Evolutionary conservation across 106 monocot species (phyloP).

Genomic region (Cymbidium sinense): DNA sequence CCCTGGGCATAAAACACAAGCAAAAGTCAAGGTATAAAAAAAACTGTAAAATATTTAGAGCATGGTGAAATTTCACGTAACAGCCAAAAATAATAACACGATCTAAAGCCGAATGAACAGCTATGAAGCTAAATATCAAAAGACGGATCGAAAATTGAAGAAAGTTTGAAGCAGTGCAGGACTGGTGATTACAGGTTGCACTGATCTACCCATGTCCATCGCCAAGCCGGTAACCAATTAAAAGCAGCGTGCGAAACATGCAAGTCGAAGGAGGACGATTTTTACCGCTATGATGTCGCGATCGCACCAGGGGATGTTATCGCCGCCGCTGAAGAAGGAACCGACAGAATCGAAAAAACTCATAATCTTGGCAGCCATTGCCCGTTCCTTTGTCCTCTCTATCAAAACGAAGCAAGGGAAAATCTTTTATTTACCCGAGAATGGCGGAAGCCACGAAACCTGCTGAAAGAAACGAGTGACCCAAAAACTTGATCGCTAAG

Average conservation of each 20-base stretch:
- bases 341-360: conserved; percentile 84
- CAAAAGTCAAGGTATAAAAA: neutral
- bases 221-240: neutral
- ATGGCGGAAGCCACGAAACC: no score
- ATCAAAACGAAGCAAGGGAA: neutral
- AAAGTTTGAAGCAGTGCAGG: neutral
- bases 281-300: conserved; percentile 82
- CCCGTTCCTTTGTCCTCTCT: neutral
- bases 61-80: neutral
- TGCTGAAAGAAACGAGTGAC: no score
- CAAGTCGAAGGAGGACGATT: neutral
- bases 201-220: neutral
- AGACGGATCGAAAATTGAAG: neutral
- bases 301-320: conserved; percentile 85
- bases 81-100: neutral
- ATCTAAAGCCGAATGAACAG: neutral
- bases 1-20: neutral
- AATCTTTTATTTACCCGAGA: no score
- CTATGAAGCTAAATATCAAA: neutral
- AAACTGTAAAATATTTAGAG: neutral
- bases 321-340: conserved; percentile 68
- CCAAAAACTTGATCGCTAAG: no score
- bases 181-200: neutral
- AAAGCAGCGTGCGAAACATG: neutral
- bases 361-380: conserved; percentile 65